These are phyloP conservation scores for Neopestalotiopsis sp. DNA, from an alignment of 2,329 filamentous ascomycete genomes.

Conservation along the genomic window DNA sequence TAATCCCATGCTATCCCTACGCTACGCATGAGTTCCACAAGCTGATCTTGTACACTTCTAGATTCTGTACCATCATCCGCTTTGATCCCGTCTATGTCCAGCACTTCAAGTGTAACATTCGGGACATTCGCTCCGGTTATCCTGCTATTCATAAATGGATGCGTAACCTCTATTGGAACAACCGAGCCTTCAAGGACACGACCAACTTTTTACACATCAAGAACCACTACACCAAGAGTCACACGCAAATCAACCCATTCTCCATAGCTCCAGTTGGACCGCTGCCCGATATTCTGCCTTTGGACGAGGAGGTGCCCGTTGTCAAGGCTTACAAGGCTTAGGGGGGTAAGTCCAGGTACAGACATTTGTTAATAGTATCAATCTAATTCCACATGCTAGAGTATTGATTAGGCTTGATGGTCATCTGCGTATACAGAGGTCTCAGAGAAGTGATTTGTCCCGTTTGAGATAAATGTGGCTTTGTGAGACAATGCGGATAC, in stretches of 20 bases:
- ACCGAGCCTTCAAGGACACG: conserved; percentile 78
- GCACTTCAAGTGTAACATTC: conserved; percentile 87
- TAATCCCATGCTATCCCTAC: too few species aligned
- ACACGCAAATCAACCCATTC: conserved; percentile 70
- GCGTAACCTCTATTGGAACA: conserved; percentile 83
- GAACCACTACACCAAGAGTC: conserved; percentile 69
- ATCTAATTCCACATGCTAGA: too few species aligned
- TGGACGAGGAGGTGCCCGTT: conserved; percentile 78
- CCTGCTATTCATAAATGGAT: conserved; percentile 83
- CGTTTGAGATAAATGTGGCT: neutral
- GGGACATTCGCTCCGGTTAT: conserved; percentile 84
- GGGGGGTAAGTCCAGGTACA: too few species aligned
- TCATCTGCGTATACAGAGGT: neutral
- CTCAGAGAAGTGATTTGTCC: neutral
- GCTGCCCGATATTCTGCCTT: conserved; percentile 77
- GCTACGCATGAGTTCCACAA: neutral
- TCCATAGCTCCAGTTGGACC: conserved; percentile 87
- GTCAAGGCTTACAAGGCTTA: conserved; percentile 33
- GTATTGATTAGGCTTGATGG: neutral
- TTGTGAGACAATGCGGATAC: neutral
- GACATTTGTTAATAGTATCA: too few species aligned
- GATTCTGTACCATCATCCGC: conserved; percentile 38
- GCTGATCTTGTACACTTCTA: conserved; percentile 16
- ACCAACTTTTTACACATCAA: conserved; percentile 97
- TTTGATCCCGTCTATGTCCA: conserved; percentile 76